These are phyloP conservation scores for Astragalus membranaceus DNA, from an alignment of 306 rosid species.

Conservation along the genomic window DNA sequence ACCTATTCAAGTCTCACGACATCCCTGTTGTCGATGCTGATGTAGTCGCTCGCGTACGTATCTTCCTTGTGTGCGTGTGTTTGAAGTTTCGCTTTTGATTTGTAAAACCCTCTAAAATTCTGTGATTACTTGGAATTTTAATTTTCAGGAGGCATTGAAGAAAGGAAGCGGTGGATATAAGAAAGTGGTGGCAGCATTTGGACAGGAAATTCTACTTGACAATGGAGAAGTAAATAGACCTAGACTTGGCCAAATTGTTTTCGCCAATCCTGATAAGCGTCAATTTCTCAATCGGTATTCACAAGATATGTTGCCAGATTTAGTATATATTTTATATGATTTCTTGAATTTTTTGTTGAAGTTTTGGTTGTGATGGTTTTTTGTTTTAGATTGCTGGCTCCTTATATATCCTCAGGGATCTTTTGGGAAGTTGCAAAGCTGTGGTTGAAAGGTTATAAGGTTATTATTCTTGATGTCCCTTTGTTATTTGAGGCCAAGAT, in stretches of 20 bases:
- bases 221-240: slow-evolving; percentile 76
- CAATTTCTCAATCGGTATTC: slow-evolving; percentile 68
- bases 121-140: background rate
- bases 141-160: slow-evolving; percentile 54
- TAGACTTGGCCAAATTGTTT: slow-evolving; percentile 77
- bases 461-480: slow-evolving; percentile 82
- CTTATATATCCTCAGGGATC: slow-evolving; percentile 74
- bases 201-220: slow-evolving; percentile 55
- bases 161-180: slow-evolving; percentile 72
- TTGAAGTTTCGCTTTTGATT: background rate
- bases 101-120: background rate
- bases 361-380: background rate
- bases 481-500: slow-evolving; percentile 78
- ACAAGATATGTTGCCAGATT: background rate
- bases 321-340: background rate
- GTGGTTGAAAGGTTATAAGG: slow-evolving; percentile 71
- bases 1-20: slow-evolving; percentile 61
- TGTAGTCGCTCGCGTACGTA: slow-evolving; percentile 62
- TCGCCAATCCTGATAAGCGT: slow-evolving; percentile 63
- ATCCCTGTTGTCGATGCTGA: slow-evolving; percentile 79
- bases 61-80: background rate
- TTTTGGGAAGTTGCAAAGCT: slow-evolving; percentile 63
- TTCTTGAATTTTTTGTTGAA: background rate
- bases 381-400: slow-evolving; percentile 63
- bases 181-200: slow-evolving; percentile 67